These are phyloP conservation scores for Geosmithia morbida DNA, from an alignment of 2,329 filamentous ascomycete species.

Conservation along the genomic window DNA sequence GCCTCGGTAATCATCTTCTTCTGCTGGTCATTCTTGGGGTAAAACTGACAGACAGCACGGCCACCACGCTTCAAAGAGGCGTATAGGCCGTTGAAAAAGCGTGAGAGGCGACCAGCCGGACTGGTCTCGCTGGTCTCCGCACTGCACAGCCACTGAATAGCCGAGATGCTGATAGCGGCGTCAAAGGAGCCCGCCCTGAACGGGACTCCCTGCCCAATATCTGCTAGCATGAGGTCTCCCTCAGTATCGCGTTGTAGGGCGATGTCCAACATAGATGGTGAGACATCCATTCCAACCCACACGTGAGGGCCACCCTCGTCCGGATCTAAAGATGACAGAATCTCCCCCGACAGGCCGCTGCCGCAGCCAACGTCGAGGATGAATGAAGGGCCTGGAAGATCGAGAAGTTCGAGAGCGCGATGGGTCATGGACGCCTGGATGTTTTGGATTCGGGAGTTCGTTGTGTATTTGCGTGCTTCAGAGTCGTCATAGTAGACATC, in stretches of 20 bases:
- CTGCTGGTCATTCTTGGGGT: conserved; percentile 89
- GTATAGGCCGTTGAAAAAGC: conserved; percentile 92
- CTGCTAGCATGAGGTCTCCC: conserved; percentile 83
- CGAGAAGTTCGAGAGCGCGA: conserved; percentile 81
- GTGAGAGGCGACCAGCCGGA: conserved; percentile 58
- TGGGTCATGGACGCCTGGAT: conserved; percentile 93
- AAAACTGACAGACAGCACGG: conserved; percentile 91
- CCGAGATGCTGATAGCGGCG: conserved; percentile 85
- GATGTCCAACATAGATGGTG: conserved; percentile 89
- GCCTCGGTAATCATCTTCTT: conserved; percentile 83
- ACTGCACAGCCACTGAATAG: conserved; percentile 98
- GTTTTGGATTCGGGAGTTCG: conserved; percentile 84
- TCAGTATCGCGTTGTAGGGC: conserved; percentile 85
- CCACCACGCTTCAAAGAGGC: conserved; percentile 71
- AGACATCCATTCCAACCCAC: conserved; percentile 97
- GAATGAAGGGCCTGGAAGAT: conserved; percentile 63
- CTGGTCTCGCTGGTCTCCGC: conserved; percentile 79
- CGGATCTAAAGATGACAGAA: conserved; percentile 57
- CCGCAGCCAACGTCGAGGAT: conserved; percentile 97
- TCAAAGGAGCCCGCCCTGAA: conserved; percentile 90
- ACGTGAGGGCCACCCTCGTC: conserved; percentile 74
- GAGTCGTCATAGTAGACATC: conserved; percentile 96
- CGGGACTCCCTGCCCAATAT: conserved; percentile 90
- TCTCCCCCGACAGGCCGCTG: conserved; percentile 86
- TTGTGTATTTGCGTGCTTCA: conserved; percentile 96